These are phyloP conservation scores for Aspergillus sp. DNA, from an alignment of 2,329 filamentous ascomycete species.

Conservation along the genomic window DNA sequence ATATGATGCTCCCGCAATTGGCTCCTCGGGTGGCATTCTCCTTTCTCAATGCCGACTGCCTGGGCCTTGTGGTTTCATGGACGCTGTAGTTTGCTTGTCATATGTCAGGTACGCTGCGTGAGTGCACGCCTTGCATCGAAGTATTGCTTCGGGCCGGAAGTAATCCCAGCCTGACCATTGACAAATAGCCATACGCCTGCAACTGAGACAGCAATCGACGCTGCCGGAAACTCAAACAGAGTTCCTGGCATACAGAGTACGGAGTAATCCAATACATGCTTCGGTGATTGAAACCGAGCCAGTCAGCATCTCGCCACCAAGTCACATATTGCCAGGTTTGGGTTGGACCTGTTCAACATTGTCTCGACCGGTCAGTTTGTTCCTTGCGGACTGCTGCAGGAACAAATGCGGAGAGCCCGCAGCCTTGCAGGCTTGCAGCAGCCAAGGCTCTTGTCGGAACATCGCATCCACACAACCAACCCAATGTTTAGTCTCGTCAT, in stretches of 20 bases:
- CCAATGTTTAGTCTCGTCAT: slow-evolving; percentile 12
- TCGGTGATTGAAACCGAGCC: background rate
- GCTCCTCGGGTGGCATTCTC: background rate
- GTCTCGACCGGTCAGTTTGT: slow-evolving; percentile 22
- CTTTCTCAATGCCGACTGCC: slow-evolving; percentile 5
- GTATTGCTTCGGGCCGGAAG: background rate
- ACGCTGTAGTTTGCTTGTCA: slow-evolving; percentile 10
- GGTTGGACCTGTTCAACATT: slow-evolving; percentile 20
- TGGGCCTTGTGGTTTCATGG: background rate
- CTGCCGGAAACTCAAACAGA: background rate
- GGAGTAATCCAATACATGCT: background rate
- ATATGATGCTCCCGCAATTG: slow-evolving; percentile 10
- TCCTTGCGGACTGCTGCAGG: slow-evolving; percentile 37
- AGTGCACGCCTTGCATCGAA: slow-evolving; percentile 5
- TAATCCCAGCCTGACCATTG: background rate
- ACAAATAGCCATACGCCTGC: background rate
- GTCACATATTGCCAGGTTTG: slow-evolving; percentile 1
- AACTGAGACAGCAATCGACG: background rate
- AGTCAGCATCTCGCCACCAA: background rate
- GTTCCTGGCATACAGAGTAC: too few species aligned
- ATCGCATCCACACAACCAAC: background rate
- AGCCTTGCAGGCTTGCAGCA: slow-evolving; percentile 18
- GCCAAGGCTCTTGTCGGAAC: slow-evolving; percentile 12
- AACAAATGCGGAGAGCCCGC: slow-evolving; percentile 31
- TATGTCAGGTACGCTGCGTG: slow-evolving; percentile 12